Evolutionary conservation across 192 early-diverging fungal species (phyloP).

Genomic region (Gigaspora rosea): DNA sequence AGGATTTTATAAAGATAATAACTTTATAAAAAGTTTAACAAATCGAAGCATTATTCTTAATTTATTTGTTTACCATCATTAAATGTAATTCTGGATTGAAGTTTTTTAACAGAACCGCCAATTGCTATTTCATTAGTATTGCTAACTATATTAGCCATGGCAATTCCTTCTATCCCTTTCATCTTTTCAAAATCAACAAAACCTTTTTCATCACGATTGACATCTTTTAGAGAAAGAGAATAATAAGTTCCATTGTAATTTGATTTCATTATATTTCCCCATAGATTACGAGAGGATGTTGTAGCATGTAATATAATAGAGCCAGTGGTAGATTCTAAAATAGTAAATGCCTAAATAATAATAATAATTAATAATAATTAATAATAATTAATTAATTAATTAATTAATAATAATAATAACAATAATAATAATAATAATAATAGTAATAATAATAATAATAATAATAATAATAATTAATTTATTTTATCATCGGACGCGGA

Average conservation of each 20-base stretch:
- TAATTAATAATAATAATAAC: too few species aligned
- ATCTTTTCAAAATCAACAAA: constrained; percentile 92
- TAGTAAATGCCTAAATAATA: constrained; percentile 67
- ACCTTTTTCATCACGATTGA: constrained; percentile 73
- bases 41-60: background rate
- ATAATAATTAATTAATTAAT: too few species aligned
- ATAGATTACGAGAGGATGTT: constrained; percentile 62
- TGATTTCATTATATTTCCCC: constrained; percentile 87
- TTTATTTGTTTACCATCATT: constrained; percentile 67
- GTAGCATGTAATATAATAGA: constrained; percentile 71
- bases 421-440: too few species aligned
- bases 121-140: constrained; percentile 69
- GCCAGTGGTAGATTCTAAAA: constrained; percentile 64
- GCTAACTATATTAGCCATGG: constrained; percentile 81
- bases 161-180: constrained; percentile 79
- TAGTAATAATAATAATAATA: too few species aligned
- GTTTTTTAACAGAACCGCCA: constrained; percentile 57
- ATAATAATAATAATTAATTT: too few species aligned
- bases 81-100: constrained; percentile 80
- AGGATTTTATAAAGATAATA: background rate
- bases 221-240: constrained; percentile 71
- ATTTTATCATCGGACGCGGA: too few species aligned
- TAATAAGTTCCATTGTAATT: constrained; percentile 89
- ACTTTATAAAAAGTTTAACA: background rate
- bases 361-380: too few species aligned